Evolutionary conservation across 164 flowering plant genomes (phyloP), one percentile per base, ranked within the genome.

Genomic region (Berberis thunbergii): DNA sequence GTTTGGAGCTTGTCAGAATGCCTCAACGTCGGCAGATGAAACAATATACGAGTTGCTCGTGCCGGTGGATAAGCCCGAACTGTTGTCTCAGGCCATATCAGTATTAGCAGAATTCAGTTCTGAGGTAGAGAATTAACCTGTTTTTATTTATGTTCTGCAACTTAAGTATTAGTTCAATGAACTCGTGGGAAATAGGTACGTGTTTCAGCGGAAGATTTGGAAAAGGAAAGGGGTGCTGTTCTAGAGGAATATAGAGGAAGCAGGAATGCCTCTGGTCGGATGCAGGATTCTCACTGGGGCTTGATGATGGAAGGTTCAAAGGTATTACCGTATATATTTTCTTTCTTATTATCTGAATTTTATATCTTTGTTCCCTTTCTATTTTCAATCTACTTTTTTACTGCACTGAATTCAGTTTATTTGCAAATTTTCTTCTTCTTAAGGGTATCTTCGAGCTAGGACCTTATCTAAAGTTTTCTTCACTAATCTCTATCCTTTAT

Each of bases 1-100:
- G 66, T 93, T 93, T 79, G 98, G 98, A 63, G 90, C 98, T 62
- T 93, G 98, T 68, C 98, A 93, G 75, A 93, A 93, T 84, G 98
- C 98, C 57, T 78, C 81, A 13, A 93, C 98, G 41, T 86, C 98
- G 41, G 82, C 90, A 12, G 98, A 93, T 79, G 96, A 93, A 69
- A 93, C 98, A 7, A 76, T 93, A 39, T 93, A 93, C 72, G 97
- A 93, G 82, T 74, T 93, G 72, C 86, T 93, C 74, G 90, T 93
- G 59, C 98, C 98, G 55, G 87, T 89, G 64, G 97, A 93, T 80
- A 93, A 88, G 74, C 98, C 97, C 61, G 88, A 81, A 64, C 72
- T 93, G 12, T 74, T 93, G 65, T 89, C 98, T 60, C 87, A 82
- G 74, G 96, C 97, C 46, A 81, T 93, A 61, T 88, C 94, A 2